A percentile compares a stretch with the other conserved stretches of the same genome.
Evolutionary conservation across 176 grass and related monocot genomes (phyloP).

Genomic region (Juncus effusus): DNA sequence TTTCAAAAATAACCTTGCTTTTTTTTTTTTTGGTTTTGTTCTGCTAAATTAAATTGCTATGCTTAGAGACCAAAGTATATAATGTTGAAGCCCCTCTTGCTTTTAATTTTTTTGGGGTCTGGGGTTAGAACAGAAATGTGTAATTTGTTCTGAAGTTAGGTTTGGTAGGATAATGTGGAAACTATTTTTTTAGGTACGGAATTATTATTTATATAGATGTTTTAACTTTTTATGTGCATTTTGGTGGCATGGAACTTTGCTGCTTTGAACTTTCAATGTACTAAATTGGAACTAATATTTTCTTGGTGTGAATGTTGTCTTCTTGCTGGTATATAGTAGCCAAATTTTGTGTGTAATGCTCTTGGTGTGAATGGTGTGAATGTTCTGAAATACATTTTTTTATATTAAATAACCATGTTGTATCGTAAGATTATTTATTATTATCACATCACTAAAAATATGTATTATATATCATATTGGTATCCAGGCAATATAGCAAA

Average conservation of each 20-base stretch:
- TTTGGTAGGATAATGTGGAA: conserved; percentile 27
- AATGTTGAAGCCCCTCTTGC: conserved; percentile 28
- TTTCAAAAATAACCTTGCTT: conserved; percentile 21
- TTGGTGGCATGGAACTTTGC: not conserved
- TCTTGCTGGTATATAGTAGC: too few relatives aligned
- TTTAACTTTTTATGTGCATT: conserved; percentile 15
- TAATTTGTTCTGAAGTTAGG: conserved; percentile 13
- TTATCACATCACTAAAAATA: too few relatives aligned
- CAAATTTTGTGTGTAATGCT: too few relatives aligned
- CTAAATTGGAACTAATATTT: too few relatives aligned
- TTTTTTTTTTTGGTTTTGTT: conserved; percentile 16
- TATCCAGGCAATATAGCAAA: too few relatives aligned
- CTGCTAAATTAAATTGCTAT: conserved; percentile 23
- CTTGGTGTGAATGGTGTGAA: too few relatives aligned
- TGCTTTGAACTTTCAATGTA: too few relatives aligned
- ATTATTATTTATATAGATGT: conserved; percentile 9
- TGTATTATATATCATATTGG: too few relatives aligned
- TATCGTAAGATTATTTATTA: too few relatives aligned
- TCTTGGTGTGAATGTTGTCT: too few relatives aligned
- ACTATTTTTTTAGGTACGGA: conserved; percentile 13
- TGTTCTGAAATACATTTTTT: too few relatives aligned
- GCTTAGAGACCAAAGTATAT: conserved; percentile 27
- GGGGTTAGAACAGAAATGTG: conserved; percentile 30
- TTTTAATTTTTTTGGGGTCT: conserved; percentile 41
- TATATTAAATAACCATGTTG: too few relatives aligned